These are phyloP conservation scores for Kregervanrija delftensis DNA, from an alignment of 805 yeast species.

Conservation along the genomic window DNA sequence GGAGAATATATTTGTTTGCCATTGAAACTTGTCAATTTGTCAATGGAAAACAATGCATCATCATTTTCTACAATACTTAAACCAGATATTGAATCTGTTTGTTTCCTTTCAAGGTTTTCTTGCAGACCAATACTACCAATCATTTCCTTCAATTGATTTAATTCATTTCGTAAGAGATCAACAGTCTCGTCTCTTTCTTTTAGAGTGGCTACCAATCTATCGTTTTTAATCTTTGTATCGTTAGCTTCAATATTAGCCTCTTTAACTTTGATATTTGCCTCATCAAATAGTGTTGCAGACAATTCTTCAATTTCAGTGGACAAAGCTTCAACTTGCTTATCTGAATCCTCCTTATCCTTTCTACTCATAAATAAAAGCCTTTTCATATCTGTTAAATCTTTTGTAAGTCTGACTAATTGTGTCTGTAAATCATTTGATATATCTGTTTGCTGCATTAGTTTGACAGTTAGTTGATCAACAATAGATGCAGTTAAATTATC, in stretches of 20 bases:
- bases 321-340: conserved; percentile 50
- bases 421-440: conserved; percentile 6
- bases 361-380: conserved; percentile 25
- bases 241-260: conserved; percentile 66
- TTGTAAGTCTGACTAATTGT: not conserved
- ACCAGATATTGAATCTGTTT: not conserved
- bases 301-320: conserved; percentile 75
- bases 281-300: conserved; percentile 69
- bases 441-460: conserved; percentile 23
- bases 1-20: conserved; percentile 23
- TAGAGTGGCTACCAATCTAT: conserved; percentile 44
- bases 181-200: conserved; percentile 66
- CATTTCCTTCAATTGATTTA: conserved; percentile 55
- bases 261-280: conserved; percentile 81
- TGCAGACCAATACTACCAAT: conserved; percentile 33
- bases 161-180: conserved; percentile 58
- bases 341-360: conserved; percentile 41
- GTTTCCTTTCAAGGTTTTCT: conserved; percentile 1
- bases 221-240: conserved; percentile 51
- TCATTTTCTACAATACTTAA: too few relatives aligned
- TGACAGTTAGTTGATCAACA: conserved; percentile 17
- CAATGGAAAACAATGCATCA: too few relatives aligned
- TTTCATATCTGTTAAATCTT: conserved; percentile 27
- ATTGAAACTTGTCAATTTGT: conserved; percentile 13
- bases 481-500: too few relatives aligned